Conservation (phyloP, 2,329 filamentous ascomycete genomes). For the Cryoendolithus antarcticus region DNA sequence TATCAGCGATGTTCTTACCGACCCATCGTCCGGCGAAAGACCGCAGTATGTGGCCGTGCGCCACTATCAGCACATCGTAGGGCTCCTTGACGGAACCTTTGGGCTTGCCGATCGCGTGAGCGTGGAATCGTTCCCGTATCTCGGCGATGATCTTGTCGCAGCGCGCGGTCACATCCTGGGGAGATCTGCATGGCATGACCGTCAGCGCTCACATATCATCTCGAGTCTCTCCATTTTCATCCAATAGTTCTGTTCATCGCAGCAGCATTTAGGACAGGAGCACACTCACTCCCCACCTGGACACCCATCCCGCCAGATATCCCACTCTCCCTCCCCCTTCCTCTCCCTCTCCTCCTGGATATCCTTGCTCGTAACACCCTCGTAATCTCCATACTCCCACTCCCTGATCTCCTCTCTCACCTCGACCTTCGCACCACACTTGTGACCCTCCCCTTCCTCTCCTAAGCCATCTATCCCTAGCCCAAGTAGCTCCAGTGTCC, state of each 20-base stretch:
- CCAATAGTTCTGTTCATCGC: too few species aligned
- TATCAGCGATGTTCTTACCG: constrained; percentile 58
- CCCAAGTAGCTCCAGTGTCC: constrained; percentile 78
- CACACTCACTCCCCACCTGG: constrained; percentile 52
- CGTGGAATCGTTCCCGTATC: constrained; percentile 45
- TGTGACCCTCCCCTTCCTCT: constrained; percentile 15
- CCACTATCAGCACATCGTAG: constrained; percentile 65
- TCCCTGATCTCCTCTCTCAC: constrained; percentile 43
- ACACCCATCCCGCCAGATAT: constrained; percentile 83
- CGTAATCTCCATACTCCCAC: constrained; percentile 53
- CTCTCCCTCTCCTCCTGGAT: constrained; percentile 36
- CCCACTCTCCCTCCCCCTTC: constrained; percentile 50
- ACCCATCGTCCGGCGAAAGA: constrained; percentile 84
- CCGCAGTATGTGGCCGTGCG: constrained; percentile 79
- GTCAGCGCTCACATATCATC: background rate
- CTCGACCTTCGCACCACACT: constrained; percentile 30
- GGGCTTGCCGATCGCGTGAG: constrained; percentile 40
- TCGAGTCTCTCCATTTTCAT: too few species aligned
- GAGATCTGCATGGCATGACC: constrained; percentile 39
- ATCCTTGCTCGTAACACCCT: constrained; percentile 42
- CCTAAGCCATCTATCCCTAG: constrained; percentile 38
- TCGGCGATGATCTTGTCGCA: constrained; percentile 66
- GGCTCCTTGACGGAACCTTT: constrained; percentile 26
- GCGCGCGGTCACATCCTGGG: constrained; percentile 58
- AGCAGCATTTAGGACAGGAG: background rate